Evolutionary conservation across 306 rosid genomes (phyloP).

Genomic region (Begonia loranthoides): DNA sequence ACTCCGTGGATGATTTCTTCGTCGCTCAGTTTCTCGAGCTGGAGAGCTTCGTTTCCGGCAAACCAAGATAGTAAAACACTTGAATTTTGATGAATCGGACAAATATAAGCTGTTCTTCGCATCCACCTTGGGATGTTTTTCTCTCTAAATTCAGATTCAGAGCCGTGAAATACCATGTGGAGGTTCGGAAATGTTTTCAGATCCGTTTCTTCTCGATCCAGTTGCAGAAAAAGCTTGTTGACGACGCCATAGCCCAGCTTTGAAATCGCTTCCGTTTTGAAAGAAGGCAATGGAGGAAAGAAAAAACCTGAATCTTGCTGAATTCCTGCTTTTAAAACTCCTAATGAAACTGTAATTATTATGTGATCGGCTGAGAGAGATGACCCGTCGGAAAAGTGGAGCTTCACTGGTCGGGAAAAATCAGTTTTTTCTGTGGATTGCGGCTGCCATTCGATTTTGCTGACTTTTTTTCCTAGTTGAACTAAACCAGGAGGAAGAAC

Average conservation of each 20-base stretch:
- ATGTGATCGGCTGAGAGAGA: conserved; percentile 69
- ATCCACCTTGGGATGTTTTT: conserved; percentile 91
- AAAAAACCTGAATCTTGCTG: conserved; percentile 50
- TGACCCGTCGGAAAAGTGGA: conserved; percentile 72
- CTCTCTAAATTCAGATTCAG: conserved; percentile 40
- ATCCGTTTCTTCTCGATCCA: conserved; percentile 19
- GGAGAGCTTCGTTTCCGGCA: conserved; percentile 77
- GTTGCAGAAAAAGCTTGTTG: conserved; percentile 75
- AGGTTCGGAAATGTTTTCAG: conserved; percentile 36
- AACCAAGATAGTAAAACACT: conserved; percentile 74
- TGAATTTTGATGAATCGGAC: conserved; percentile 60
- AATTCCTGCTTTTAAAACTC: conserved; percentile 79
- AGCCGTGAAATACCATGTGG: conserved; percentile 64
- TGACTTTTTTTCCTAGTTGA: conserved; percentile 53
- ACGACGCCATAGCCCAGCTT: conserved; percentile 98
- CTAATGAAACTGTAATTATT: conserved; percentile 77
- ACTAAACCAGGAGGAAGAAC: conserved; percentile 58
- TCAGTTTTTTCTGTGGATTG: conserved; percentile 19
- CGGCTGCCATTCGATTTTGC: conserved; percentile 56
- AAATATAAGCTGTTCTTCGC: conserved; percentile 63
- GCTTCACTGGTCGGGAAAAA: conserved; percentile 54
- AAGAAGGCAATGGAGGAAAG: conserved; percentile 66
- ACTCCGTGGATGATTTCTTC: conserved; percentile 66
- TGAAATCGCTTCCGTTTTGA: conserved; percentile 67
- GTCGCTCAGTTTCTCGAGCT: conserved; percentile 57